Base-by-base conservation (phyloP, 768 basidiomycete genomes). In the Trametes elegans region DNA sequence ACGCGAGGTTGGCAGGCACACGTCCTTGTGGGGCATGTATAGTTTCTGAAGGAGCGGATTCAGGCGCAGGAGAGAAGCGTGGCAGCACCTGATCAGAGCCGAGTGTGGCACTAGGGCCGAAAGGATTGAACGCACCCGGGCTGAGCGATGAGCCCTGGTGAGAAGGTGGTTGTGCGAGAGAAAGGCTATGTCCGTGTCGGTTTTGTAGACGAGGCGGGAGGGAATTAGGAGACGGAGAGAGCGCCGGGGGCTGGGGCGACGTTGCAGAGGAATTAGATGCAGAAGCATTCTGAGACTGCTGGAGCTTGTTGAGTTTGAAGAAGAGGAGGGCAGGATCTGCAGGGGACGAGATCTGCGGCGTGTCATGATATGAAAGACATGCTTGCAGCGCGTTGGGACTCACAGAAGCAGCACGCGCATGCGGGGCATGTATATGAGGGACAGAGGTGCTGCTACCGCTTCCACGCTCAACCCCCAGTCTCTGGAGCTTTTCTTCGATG, bases 261-360 rank as follows among this genome's bases (percentile, higher is more conserved):
- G 79, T 70, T 11, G 85, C 72, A 26, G 84, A 66, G 1, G 88
- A 89, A 49, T 74, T 76, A 1, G 75, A 66, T 3, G 78, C 72
- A 3, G 80, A 78, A 16, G 71, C 71, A 48, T 61, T 79, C 50
- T 89, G 87, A 0, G 85, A 79, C 70, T 85, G 85, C 59, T 90
- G 90, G 9, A 93, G 75, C 70, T 90, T 90, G 72, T 90, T 90
- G 39, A 93, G 75, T 69, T 90, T 92, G 73, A 87, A 91, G 60
- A 83, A 79, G 18, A 93, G 75, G 21, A 93, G 70, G 18, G 88
- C 87, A 26, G 91, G 90, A 66, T 93, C 91, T 4, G 90, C 90
- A 26, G 91, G 90, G n/a, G 90, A 92, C 2, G 91, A 93, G 71
- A 93, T 89, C 91, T 93, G 64, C 21, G n/a, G n/a, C n/a, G n/a